Evolutionary conservation across 495 filamentous ascomycete genomes (phyloP), one percentile per base, ranked within the genome.

Genomic region (Tuber microsphaerosporum): DNA sequence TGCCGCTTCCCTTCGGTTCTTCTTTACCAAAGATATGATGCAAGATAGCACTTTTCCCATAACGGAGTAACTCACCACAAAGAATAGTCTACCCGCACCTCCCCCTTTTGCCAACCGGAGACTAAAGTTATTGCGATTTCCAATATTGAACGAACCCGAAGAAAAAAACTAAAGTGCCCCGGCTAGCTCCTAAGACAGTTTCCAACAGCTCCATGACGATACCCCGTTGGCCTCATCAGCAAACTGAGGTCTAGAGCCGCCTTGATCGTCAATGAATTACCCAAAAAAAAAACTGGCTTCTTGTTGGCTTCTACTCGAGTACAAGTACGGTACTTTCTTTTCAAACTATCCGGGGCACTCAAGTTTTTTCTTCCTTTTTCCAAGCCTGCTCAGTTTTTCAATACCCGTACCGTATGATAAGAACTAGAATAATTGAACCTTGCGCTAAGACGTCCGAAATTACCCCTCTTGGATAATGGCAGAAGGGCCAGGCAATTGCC

Each of bases 1-100:
- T 46, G 34, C 43, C 79, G 78, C 75, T 81, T 81, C n/a, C 69
- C 79, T 74, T 81, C 77, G 77, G 78, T 70, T 69, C 51, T 56
- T n/a, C 7, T 22, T n/a, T n/a, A 3, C 22, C 22, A 19, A 48
- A 48, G 46, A 22, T 48, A 22, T 41, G 2, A 41, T 41, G 39
- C 39, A 43, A 43, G 42, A n/a, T 17, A n/a, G 2, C 45, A 48
- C 17, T 19, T 22, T 22, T n/a, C 48, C 22, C 48, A 56, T 56
- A 26, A 65, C 12, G 56, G 56, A 4, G 56, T 31, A 65, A 65
- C 56, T 34, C 10, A 65, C 12, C n/a, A 34, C 4, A 31, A 61
- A 22, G 7, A 56, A 56, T 26, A 56, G 1, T 9, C n/a, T 10
- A 22, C 9, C 34, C 34, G 34, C 8, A 51, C 48, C 46, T 48